Evolutionary conservation across 1,284 basidiomycete species (phyloP).

Genomic region (Rhodotorula glutinis): DNA sequence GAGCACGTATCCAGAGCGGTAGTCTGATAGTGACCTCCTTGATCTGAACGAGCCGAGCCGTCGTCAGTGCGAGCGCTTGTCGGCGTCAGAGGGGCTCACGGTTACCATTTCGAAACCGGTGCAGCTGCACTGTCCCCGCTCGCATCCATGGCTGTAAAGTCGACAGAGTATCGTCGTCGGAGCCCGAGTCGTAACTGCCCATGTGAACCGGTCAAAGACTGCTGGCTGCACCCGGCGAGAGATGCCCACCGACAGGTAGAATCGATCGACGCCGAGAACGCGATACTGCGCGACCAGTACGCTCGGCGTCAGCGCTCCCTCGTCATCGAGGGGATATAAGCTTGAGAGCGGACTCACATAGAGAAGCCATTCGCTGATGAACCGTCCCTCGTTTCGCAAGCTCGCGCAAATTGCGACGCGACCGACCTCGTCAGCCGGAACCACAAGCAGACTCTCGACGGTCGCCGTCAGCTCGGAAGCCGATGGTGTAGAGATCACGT

Average conservation of each 20-base stretch:
- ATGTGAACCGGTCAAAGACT: too few relatives aligned
- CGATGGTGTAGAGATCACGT: too few relatives aligned
- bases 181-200: constrained; percentile 15
- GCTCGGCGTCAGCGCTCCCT: background rate
- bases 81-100: background rate
- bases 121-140: constrained; percentile 11
- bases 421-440: constrained; percentile 9
- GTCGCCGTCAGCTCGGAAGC: too few relatives aligned
- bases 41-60: background rate
- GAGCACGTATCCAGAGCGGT: constrained; percentile 17
- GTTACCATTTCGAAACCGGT: constrained; percentile 6
- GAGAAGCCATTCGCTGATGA: constrained; percentile 16
- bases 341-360: constrained; percentile 14
- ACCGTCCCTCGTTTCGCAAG: constrained; percentile 15
- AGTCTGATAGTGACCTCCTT: constrained; percentile 8
- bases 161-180: constrained; percentile 5
- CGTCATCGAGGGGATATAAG: too few relatives aligned
- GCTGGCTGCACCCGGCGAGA: background rate
- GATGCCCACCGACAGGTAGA: constrained; percentile 9
- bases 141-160: constrained; percentile 13
- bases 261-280: constrained; percentile 13
- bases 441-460: constrained; percentile 9
- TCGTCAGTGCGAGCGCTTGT: background rate
- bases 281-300: background rate
- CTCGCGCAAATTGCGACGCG: constrained; percentile 14